Conservation (phyloP, 2,329 filamentous ascomycete species). For the Talaromyces pinophilus region DNA sequence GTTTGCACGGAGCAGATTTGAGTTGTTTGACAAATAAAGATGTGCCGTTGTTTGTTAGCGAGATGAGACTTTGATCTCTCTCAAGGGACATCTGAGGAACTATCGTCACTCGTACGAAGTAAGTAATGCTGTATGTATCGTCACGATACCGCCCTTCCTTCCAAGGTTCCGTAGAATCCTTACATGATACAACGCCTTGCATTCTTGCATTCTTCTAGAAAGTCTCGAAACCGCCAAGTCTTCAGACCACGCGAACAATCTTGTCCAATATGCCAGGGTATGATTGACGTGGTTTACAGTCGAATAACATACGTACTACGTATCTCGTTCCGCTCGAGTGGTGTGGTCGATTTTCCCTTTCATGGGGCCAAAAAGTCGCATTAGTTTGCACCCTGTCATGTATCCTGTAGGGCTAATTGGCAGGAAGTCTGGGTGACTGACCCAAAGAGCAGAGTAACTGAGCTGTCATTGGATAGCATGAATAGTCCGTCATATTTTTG, state of each 20-base stretch:
- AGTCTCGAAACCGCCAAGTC: slow-evolving; percentile 3
- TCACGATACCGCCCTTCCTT: slow-evolving; percentile 3
- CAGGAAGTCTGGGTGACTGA: background rate
- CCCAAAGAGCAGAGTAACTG: background rate
- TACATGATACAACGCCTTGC: background rate
- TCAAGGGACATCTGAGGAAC: background rate
- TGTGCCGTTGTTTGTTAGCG: background rate
- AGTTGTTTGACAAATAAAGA: background rate
- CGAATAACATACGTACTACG: no score
- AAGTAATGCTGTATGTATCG: background rate
- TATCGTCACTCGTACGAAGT: background rate
- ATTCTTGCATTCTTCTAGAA: slow-evolving; percentile 12
- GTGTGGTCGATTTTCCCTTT: slow-evolving; percentile 5
- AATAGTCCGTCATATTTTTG: background rate
- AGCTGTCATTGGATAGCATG: background rate
- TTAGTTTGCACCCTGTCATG: background rate
- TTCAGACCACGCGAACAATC: background rate
- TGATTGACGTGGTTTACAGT: background rate
- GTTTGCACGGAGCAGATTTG: background rate
- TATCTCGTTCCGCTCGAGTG: background rate
- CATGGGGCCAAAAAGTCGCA: background rate
- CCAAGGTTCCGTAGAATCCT: no score
- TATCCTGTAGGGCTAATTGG: background rate
- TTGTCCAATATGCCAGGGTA: background rate
- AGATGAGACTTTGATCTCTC: background rate